Conservation (phyloP, 2,329 filamentous ascomycete species). For the Diplocarpon mali region DNA sequence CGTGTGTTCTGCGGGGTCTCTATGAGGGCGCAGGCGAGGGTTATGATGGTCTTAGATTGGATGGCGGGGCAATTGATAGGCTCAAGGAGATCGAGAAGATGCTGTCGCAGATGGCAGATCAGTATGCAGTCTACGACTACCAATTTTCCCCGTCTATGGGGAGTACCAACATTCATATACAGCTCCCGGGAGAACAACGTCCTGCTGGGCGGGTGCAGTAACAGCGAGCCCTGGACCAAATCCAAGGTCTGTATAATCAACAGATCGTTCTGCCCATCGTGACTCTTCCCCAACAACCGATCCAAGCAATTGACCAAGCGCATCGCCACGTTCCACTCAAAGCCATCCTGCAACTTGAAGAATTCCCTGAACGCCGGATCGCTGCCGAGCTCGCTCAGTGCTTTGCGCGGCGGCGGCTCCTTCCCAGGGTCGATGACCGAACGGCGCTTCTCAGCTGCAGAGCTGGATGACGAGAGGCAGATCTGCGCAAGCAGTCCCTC, state of each 20-base stretch:
- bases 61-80: constrained; percentile 85
- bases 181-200: constrained; percentile 78
- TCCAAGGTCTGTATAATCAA: constrained; percentile 83
- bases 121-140: neutral
- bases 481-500: constrained; percentile 52
- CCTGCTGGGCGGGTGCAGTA: constrained; percentile 85
- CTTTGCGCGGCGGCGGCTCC: constrained; percentile 38
- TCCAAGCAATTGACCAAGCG: constrained; percentile 79
- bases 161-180: constrained; percentile 71
- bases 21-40: constrained; percentile 79
- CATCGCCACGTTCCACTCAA: constrained; percentile 93
- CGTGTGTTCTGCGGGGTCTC: constrained; percentile 81
- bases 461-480: neutral
- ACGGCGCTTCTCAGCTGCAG: constrained; percentile 18
- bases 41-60: constrained; percentile 80
- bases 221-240: constrained; percentile 74
- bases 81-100: constrained; percentile 89
- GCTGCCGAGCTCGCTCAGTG: constrained; percentile 57
- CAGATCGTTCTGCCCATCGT: constrained; percentile 73
- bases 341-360: constrained; percentile 92
- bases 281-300: constrained; percentile 70
- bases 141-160: neutral
- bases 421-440: constrained; percentile 29
- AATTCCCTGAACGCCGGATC: constrained; percentile 93
- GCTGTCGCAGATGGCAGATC: constrained; percentile 31